Percentiles rank a stretch among this genome's conserved stretches.
Evolutionary conservation across 257 asterid genomes (phyloP).

Genomic region (Solanum gandarillasii): DNA sequence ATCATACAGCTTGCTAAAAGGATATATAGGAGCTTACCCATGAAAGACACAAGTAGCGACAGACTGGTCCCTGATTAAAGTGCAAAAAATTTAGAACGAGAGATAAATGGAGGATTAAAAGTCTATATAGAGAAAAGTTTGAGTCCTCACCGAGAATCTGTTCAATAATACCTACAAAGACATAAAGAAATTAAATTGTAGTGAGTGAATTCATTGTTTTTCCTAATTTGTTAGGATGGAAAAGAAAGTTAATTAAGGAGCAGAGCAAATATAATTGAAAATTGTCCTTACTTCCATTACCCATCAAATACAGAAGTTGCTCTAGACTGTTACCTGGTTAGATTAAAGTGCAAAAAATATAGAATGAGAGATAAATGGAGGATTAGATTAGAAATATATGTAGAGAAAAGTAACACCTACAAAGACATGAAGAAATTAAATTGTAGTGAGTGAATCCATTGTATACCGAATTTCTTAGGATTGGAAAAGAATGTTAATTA

Average conservation of each 20-base stretch:
- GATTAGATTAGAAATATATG: background rate
- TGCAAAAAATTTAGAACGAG: background rate
- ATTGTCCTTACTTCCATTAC: no score
- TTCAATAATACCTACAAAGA: background rate
- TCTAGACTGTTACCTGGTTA: no score
- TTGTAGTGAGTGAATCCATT: no score
- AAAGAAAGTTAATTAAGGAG: background rate
- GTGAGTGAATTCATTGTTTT: background rate
- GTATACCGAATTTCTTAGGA: no score
- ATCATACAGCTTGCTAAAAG: no score
- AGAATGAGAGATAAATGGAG: background rate
- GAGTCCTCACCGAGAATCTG: background rate
- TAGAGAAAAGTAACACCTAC: no score
- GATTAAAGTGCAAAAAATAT: no score
- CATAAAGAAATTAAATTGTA: background rate
- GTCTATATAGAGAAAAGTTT: background rate
- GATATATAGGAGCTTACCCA: background rate
- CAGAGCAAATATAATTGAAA: background rate
- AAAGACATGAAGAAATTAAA: no score
- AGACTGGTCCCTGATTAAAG: background rate
- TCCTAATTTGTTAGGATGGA: background rate
- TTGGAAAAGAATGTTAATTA: no score
- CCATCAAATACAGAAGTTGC: no score
- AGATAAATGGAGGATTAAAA: background rate
- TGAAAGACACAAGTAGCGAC: rapidly evolving